Base-by-base conservation (phyloP, 2,329 filamentous ascomycete species). In the Aphanocladium album region DNA sequence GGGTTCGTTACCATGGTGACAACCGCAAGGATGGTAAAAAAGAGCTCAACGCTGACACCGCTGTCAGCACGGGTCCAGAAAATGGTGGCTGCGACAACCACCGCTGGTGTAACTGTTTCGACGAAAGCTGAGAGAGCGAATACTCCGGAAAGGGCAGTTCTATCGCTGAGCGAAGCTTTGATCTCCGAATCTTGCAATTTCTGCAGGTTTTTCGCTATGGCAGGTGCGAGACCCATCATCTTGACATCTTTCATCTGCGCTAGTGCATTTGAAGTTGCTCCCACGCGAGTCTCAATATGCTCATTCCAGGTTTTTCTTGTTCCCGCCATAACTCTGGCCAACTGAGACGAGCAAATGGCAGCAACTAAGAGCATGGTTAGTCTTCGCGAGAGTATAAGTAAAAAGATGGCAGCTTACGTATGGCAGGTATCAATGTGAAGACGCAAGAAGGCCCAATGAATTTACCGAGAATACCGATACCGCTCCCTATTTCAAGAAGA, bases 241-340 rank as follows among this genome's bases (percentile, higher is more conserved):
- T 58, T 58, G 45, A 58, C 23, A 17, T 50, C 46, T 21, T 58
- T 58, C 6, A 58, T 9, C 21, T 58, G 56, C 2, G 56, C 45
- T 19, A 58, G 43, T 2, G 51, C 30, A 17, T 51, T 58, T 5
- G 56, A 49, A 3, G 56, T 58, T n/a, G 35, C 35, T n/a, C 46
- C 56, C 7, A 58, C 30, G 6, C 56, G 56, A 6, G 4, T 30
- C 21, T 58, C 7, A 6, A 47, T 51, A 17, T 50, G 35, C 3
- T 43, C 35, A 43, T 51, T 58, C 56, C 56, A 58, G 3, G 8
- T 8, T 30, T 25, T 49, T 7, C 56, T 45, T 14, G 56, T 30
- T 2, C 9, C 2, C 1, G 6, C 17, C 21, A 58, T 19, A n/a
- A n/a, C n/a, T n/a, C n/a, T n/a, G n/a, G n/a, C n/a, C n/a, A n/a